A percentile compares a stretch with the other conserved stretches of the same genome.
Conservation (phyloP, 495 filamentous ascomycete species). For the Hypoxylon lienhwacheense region DNA sequence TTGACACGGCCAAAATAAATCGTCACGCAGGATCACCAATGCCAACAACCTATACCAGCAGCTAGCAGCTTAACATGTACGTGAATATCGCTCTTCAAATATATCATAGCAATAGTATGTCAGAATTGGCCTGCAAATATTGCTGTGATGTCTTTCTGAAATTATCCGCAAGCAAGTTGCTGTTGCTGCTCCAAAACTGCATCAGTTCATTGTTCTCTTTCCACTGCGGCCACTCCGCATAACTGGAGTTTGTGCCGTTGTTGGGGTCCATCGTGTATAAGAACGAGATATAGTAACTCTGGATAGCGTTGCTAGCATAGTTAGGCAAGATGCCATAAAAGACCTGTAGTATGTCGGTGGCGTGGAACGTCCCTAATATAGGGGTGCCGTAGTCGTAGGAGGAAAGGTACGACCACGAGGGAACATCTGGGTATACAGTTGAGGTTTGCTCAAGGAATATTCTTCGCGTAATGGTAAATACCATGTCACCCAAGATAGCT, state of each 20-base stretch:
- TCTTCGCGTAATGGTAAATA: slow-evolving; percentile 66
- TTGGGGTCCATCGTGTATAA: slow-evolving; percentile 69
- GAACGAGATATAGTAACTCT: slow-evolving; percentile 67
- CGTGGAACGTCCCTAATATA: slow-evolving; percentile 73
- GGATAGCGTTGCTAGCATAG: slow-evolving; percentile 60
- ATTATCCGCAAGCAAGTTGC: slow-evolving; percentile 57
- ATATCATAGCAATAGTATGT: slow-evolving; percentile 49
- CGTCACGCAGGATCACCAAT: not conserved
- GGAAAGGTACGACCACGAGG: slow-evolving; percentile 70
- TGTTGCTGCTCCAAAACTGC: slow-evolving; percentile 55
- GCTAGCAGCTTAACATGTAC: no score
- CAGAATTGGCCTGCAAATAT: slow-evolving; percentile 52
- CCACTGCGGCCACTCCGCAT: slow-evolving; percentile 66
- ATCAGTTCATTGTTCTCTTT: slow-evolving; percentile 54
- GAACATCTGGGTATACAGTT: slow-evolving; percentile 55
- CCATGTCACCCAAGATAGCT: slow-evolving; percentile 71
- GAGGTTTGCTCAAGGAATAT: slow-evolving; percentile 51
- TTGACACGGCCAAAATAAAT: not conserved
- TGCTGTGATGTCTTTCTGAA: slow-evolving; percentile 57
- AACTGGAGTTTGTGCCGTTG: slow-evolving; percentile 40
- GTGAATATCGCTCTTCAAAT: slow-evolving; percentile 3
- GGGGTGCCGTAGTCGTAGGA: slow-evolving; percentile 70
- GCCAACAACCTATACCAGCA: no score
- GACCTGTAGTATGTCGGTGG: slow-evolving; percentile 64
- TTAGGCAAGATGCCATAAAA: slow-evolving; percentile 64